These are phyloP conservation scores for Mycoemilia scoparia DNA, from an alignment of 192 early-diverging fungal genomes.

Conservation along the genomic window DNA sequence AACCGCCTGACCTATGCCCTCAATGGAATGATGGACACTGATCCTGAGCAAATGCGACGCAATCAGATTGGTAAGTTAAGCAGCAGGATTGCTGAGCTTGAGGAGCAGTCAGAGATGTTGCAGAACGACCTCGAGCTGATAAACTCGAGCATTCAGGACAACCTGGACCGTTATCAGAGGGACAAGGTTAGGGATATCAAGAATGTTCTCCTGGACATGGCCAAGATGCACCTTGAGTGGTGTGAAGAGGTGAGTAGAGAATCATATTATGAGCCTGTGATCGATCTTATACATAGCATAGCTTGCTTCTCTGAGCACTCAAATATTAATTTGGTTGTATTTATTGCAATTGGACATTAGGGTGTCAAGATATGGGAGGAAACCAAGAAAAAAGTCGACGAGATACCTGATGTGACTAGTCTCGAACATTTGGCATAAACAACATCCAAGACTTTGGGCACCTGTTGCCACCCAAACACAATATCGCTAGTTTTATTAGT, in stretches of 20 bases:
- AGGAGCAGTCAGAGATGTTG: conserved; percentile 56
- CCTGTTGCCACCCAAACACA: too few relatives aligned
- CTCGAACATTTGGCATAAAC: too few relatives aligned
- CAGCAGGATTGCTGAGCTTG: conserved; percentile 61
- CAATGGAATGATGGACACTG: conserved; percentile 89
- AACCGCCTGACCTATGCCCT: conserved; percentile 39
- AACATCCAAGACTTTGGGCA: too few relatives aligned
- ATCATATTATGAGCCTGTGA: too few relatives aligned
- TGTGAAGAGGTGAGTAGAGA: conserved; percentile 51
- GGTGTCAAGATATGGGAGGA: conserved; percentile 32
- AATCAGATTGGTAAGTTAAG: conserved; percentile 74
- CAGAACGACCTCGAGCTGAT: conserved; percentile 53
- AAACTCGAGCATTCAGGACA: conserved; percentile 65
- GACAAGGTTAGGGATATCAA: conserved; percentile 78
- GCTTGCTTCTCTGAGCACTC: too few relatives aligned
- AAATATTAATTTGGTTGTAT: too few relatives aligned
- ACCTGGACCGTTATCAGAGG: conserved; percentile 87
- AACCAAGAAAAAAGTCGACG: conserved; percentile 23
- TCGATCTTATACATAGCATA: too few relatives aligned
- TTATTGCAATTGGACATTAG: too few relatives aligned
- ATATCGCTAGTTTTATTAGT: too few relatives aligned
- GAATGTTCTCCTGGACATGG: conserved; percentile 57
- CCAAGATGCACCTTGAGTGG: conserved; percentile 50
- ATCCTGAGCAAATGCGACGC: conserved; percentile 74
- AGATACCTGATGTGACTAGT: conserved; percentile 16